Conservation (phyloP, 140 eudicot species). For the Stevia rebaudiana region DNA sequence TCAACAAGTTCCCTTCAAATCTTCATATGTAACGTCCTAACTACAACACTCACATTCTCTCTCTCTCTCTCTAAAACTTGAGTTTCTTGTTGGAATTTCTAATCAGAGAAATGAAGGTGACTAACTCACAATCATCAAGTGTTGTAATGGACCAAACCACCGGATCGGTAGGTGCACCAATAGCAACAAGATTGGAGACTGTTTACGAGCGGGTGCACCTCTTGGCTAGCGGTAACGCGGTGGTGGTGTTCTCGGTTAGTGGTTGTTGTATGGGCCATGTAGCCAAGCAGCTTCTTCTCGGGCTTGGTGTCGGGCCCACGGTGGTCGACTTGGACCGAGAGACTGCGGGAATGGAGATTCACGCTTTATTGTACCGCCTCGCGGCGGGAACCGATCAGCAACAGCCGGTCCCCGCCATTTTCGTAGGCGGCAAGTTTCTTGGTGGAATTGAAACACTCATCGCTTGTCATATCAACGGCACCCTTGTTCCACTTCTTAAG, state of each 20-base stretch:
- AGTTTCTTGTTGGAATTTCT: background rate
- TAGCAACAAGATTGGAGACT: constrained; percentile 25
- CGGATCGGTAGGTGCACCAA: background rate
- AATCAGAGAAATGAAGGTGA: constrained; percentile 31
- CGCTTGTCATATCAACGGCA: constrained; percentile 77
- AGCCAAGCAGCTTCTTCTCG: constrained; percentile 64
- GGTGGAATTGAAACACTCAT: constrained; percentile 85
- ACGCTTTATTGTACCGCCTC: constrained; percentile 47
- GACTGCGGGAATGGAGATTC: constrained; percentile 47
- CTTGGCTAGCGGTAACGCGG: constrained; percentile 58
- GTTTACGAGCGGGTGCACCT: constrained; percentile 46
- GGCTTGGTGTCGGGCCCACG: constrained; percentile 70
- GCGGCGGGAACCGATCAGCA: constrained; percentile 30
- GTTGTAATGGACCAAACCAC: constrained; percentile 32
- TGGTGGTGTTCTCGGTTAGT: constrained; percentile 56
- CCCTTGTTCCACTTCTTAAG: constrained; percentile 84
- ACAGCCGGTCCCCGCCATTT: constrained; percentile 66
- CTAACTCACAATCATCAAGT: constrained; percentile 24
- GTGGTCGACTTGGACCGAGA: constrained; percentile 52
- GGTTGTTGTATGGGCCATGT: constrained; percentile 90
- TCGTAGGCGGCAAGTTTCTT: constrained; percentile 74
- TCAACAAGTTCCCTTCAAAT: too few relatives aligned
- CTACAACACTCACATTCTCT: too few relatives aligned
- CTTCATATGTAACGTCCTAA: too few relatives aligned
- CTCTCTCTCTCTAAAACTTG: background rate